Evolutionary conservation across 768 basidiomycete species (phyloP), one percentile per base, ranked within the genome.

Genomic region (Trametes cubensis): DNA sequence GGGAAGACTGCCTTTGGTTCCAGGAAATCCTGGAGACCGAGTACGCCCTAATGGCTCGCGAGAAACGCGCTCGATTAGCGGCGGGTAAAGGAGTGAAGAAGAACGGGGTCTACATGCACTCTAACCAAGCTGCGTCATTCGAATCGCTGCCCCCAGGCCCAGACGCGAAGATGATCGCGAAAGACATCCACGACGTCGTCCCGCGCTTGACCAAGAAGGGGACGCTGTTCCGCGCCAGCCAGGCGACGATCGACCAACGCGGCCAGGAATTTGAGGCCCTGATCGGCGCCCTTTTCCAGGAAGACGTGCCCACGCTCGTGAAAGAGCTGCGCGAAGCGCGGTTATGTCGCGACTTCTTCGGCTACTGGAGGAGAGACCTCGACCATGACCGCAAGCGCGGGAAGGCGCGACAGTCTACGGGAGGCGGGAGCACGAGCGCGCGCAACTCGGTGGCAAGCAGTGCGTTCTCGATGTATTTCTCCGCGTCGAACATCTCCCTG

Each of bases 61-160:
- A 83, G 67, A 92, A 91, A 75, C 86, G 85, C 15, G 78, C 77
- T 26, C 85, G 89, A 34, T 82, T 93, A 13, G 73, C 77, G 6
- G 83, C 84, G 17, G 91, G 91, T 0, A 92, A 90, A 68, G 89
- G 90, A 15, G 81, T 91, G 58, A 89, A 89, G 78, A 87, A 83
- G 62, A 76, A 86, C 58, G 84, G 88, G 18, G 80, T 90, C 2
- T 83, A 90, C 61, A 81, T 89, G 61, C 83, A 85, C 61, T 81
- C 85, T 34, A 87, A 91, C 69, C 78, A 80, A 58, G 92, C 92
- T 2, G 86, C 92, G 0, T 93, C 92, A 15, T 94, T 88, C 79
- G 92, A 93, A 55, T 92, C 90, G 0, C 80, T 94, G 20, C 92
- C 92, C 14, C 88, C 89, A 7, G 92, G 90, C 8, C 91, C 91